phyloP scores from a whole-genome alignment of 345 rosid genomes.

The Linum tenue region DNA sequence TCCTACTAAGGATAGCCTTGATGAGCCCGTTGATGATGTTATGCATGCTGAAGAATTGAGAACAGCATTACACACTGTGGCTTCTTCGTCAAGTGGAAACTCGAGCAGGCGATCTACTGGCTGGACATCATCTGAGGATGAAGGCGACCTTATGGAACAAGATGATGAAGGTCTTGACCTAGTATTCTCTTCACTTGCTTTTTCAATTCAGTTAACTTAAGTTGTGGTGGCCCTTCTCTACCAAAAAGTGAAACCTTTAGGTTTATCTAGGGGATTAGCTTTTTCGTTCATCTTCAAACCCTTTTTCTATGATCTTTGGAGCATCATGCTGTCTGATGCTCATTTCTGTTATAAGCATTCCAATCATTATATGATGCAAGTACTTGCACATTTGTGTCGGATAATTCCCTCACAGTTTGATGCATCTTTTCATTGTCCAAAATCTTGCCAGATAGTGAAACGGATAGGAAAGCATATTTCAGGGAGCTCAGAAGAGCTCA shows the following conservation, averaged over 20 bases:
- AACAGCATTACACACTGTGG: constrained; percentile 53
- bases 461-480: constrained; percentile 40
- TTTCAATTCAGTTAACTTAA: not conserved
- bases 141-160: constrained; percentile 69
- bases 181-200: not conserved
- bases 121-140: constrained; percentile 91
- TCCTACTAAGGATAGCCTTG: constrained; percentile 46
- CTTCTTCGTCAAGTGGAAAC: constrained; percentile 54
- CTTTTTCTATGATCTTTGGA: too few relatives aligned
- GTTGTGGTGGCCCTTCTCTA: not conserved
- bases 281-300: not conserved
- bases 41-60: constrained; percentile 62
- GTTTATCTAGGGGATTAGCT: not conserved
- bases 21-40: constrained; percentile 45
- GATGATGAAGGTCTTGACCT: constrained; percentile 52
- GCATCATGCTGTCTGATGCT: not conserved
- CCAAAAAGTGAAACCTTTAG: not conserved
- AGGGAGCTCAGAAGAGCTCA: constrained; percentile 76
- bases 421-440: not conserved
- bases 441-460: constrained; percentile 31
- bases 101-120: constrained; percentile 32
- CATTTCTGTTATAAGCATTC: not conserved
- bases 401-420: not conserved
- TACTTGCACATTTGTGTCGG: not conserved
- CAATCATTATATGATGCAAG: not conserved